Evolutionary conservation across 208 protist species (phyloP), one percentile per base, ranked within the genome.

Genomic region (Lotmaria passim): DNA sequence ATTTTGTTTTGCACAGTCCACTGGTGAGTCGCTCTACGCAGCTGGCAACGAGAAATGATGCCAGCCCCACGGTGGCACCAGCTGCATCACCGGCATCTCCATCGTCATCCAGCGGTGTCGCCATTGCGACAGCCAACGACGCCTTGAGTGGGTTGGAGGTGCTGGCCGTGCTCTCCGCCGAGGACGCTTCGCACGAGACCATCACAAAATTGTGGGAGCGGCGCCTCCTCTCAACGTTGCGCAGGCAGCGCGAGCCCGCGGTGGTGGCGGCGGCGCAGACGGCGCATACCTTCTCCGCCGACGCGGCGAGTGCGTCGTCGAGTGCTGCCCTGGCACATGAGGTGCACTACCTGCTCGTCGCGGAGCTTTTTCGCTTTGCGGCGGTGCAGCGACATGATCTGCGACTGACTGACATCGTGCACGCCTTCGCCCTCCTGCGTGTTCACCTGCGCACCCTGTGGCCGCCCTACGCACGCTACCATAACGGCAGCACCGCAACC

Each of bases 401-500:
- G 28, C 86, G 82, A 41, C 84, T 94, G 60, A 94, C 89, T 1
- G 76, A 77, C 43, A 39, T 94, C 33, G 84, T 94, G 31, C 89
- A 92, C 57, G 76, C 60, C 28, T 94, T 89, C 66, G 77, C 79
- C 8, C 72, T 94, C 39, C 69, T 92, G 41, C 89, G 89, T 48
- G 79, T 94, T 21, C 89, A 87, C 55, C 56, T 92, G 34, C 80
- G 72, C 5, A 46, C 77, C 24, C 53, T 90, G 14, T 89, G 76
- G 68, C 79, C 79, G 39, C 73, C 77, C 43, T 85, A 83, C 63
- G 48, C 24, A 21, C 34, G 57, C 30, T 43, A 56, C n/a, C 19
- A 14, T 7, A 15, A 33, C 31, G 41, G 19, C 36, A 1, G n/a
- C 36, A n/a, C 4, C 17, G 10, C 7, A 4, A 56, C 3, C 26